Evolutionary conservation across 192 early-diverging fungal species (phyloP).

Genomic region (Thamnidium elegans): DNA sequence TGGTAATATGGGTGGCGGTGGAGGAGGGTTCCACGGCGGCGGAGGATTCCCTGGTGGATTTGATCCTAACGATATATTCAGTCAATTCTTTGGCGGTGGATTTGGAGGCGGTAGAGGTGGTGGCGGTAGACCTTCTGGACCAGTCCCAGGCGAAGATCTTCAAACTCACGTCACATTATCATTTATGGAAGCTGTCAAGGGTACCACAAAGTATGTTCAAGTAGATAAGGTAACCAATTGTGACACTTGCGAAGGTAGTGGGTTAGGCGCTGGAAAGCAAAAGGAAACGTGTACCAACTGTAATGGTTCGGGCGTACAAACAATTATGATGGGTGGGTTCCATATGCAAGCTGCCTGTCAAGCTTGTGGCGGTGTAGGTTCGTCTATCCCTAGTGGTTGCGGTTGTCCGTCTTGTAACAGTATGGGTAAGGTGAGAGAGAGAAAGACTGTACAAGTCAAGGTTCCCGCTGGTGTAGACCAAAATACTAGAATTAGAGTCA

Average conservation of each 20-base stretch:
- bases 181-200: slow-evolving; percentile 92
- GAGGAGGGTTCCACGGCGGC: slow-evolving; percentile 49
- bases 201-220: slow-evolving; percentile 62
- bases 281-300: slow-evolving; percentile 72
- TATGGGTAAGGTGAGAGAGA: slow-evolving; percentile 72
- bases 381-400: slow-evolving; percentile 58
- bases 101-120: slow-evolving; percentile 44
- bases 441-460: slow-evolving; percentile 67
- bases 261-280: slow-evolving; percentile 74
- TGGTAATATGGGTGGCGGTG: slow-evolving; percentile 20
- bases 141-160: slow-evolving; percentile 59
- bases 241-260: slow-evolving; percentile 74
- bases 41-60: slow-evolving; percentile 62
- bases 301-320: slow-evolving; percentile 79
- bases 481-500: slow-evolving; percentile 73
- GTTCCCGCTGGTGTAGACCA: slow-evolving; percentile 87
- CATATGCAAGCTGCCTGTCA: slow-evolving; percentile 83
- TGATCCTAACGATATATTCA: slow-evolving; percentile 41
- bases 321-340: slow-evolving; percentile 85
- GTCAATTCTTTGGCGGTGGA: slow-evolving; percentile 37
- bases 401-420: slow-evolving; percentile 80
- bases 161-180: slow-evolving; percentile 62
- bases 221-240: slow-evolving; percentile 71
- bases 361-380: slow-evolving; percentile 83
- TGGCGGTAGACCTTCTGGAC: slow-evolving; percentile 19